phyloP scores from a whole-genome alignment of 164 flowering plant species.

The Chloranthus sessilifolius region DNA sequence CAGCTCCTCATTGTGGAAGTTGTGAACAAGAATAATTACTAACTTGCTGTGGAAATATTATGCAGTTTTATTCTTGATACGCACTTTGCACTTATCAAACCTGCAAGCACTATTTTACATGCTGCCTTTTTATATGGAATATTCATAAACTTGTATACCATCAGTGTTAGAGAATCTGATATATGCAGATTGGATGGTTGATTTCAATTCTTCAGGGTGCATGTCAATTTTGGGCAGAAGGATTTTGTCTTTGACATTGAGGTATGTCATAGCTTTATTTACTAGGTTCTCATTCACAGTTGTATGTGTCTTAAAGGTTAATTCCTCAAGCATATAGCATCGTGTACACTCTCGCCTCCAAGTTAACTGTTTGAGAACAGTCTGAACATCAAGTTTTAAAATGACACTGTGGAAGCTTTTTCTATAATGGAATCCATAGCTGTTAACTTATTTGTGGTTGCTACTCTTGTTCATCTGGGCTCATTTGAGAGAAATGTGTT shows the following conservation, averaged over 20 bases:
- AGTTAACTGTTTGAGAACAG: no score
- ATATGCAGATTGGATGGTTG: slow-evolving; percentile 15
- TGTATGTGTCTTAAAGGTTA: no score
- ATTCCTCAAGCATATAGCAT: no score
- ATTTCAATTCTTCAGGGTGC: slow-evolving; percentile 55
- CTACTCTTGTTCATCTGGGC: no score
- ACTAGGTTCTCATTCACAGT: no score
- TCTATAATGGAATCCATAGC: no score
- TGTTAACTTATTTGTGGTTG: no score
- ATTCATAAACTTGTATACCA: neutral
- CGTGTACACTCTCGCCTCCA: no score
- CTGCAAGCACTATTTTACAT: neutral
- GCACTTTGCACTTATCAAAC: neutral
- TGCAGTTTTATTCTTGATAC: neutral
- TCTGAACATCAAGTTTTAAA: no score
- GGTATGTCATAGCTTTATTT: slow-evolving; percentile 30
- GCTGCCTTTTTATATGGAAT: neutral
- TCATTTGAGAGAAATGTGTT: no score
- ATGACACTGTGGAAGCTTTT: no score
- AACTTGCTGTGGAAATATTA: neutral
- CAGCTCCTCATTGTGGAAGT: no score
- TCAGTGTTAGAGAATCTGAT: slow-evolving; percentile 10
- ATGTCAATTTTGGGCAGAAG: slow-evolving; percentile 85
- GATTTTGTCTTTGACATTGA: slow-evolving; percentile 77
- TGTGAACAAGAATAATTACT: neutral